Evolutionary conservation across 805 yeast species (phyloP).

Genomic region (Saturnispora zaruensis): DNA sequence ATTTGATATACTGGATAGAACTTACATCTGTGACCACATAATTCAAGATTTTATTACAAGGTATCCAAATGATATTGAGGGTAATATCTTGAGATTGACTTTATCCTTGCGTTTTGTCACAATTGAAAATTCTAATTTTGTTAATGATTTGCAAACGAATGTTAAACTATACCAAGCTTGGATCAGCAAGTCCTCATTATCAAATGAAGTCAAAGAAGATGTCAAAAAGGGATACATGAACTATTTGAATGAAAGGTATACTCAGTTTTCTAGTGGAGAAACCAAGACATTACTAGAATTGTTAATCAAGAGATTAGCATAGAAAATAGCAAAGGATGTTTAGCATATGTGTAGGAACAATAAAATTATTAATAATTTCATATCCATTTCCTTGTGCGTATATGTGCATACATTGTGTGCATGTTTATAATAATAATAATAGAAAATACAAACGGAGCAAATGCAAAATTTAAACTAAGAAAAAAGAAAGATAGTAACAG

Average conservation of each 20-base stretch:
- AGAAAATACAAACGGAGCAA: not conserved
- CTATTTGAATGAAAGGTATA: conserved; percentile 24
- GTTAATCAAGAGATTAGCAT: conserved; percentile 22
- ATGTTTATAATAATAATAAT: too few species aligned
- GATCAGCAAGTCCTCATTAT: conserved; percentile 32
- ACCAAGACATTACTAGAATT: conserved; percentile 17
- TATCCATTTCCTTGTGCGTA: not conserved
- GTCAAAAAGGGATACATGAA: conserved; percentile 29
- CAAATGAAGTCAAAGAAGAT: conserved; percentile 23
- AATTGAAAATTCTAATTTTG: conserved; percentile 35
- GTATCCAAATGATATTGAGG: conserved; percentile 32
- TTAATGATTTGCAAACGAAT: conserved; percentile 54
- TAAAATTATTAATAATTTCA: not conserved
- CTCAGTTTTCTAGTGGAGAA: conserved; percentile 17
- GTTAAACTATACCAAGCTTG: conserved; percentile 61
- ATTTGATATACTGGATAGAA: conserved; percentile 62
- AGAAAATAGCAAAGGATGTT: not conserved
- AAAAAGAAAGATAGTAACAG: not conserved
- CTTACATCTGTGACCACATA: conserved; percentile 57
- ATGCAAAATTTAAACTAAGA: not conserved
- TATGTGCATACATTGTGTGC: not conserved
- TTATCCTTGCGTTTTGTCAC: conserved; percentile 53
- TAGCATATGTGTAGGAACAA: not conserved
- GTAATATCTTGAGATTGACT: conserved; percentile 45
- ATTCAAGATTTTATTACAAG: conserved; percentile 42